Evolutionary conservation across 2,329 filamentous ascomycete species (phyloP), one percentile per base, ranked within the genome.

Genomic region (Talaromyces sp.): DNA sequence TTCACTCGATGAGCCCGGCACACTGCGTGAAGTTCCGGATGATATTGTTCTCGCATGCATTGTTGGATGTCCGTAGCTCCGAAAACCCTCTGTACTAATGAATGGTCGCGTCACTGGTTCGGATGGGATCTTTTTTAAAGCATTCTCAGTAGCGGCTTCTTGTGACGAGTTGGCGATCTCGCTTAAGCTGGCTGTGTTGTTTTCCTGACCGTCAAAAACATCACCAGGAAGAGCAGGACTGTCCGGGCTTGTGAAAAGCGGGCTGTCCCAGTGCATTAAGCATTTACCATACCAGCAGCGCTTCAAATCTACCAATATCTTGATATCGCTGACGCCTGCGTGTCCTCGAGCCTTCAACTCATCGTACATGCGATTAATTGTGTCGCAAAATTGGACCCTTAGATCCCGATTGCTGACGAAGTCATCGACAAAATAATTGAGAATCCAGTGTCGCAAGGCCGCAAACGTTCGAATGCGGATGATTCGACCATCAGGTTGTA

Each of bases 211-310:
- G 19, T 85, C 87, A 22, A 81, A 81, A 58, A 86, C 81, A n/a
- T 88, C 91, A 39, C 92, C 91, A 3, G 91, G 90, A 0, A 81
- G 72, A 51, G 96, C 88, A 13, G 88, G 84, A 17, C 83, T 79
- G 25, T 89, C 84, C 3, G 85, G 79, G 13, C 80, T 81, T 11
- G 87, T 80, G 36, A 86, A 86, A 48, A 89, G 84, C 0, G 84
- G 78, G 0, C 82, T 83, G 62, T 96, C 89, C 93, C 94, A 99
- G 70, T 92, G 96, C 57, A 92, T 77, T 0, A 89, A 86, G 70
- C 92, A 97, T 19, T 94, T 89, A 53, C 92, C 84, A 70, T 92
- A 87, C 94, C 94, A 99, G 70, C 94, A 97, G 70, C 96, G 95
- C 73, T 99, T 99, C 62, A 99, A 78, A 73, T 99, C 94, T 31